A percentile compares a stretch with the other conserved stretches of the same genome.
These are phyloP conservation scores for Hemisphaericaspora xylanilytica DNA, from an alignment of 1,139 yeast genomes.

Conservation along the genomic window DNA sequence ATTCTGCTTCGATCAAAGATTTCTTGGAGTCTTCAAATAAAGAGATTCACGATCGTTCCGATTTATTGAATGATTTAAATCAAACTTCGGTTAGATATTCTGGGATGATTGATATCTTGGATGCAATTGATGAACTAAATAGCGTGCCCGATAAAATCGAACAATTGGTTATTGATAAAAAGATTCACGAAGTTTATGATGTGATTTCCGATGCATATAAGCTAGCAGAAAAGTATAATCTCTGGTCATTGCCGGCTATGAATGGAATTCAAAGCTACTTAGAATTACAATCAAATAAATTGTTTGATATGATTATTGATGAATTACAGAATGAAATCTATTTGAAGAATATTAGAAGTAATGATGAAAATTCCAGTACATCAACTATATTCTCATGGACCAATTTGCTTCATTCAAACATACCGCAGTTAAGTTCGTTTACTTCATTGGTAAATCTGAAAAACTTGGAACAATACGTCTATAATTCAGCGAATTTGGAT, in stretches of 20 bases:
- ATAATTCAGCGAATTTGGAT: constrained; percentile 58
- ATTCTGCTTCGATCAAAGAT: constrained; percentile 48
- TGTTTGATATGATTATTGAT: constrained; percentile 73
- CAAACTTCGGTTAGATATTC: constrained; percentile 60
- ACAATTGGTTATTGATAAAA: constrained; percentile 60
- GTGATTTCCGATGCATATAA: constrained; percentile 56
- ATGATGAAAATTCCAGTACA: constrained; percentile 1
- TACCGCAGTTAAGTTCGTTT: constrained; percentile 37
- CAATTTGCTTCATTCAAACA: constrained; percentile 24
- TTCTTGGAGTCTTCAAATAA: constrained; percentile 51
- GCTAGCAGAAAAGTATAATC: constrained; percentile 54
- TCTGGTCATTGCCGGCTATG: constrained; percentile 66
- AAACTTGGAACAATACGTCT: constrained; percentile 54
- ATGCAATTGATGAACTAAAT: constrained; percentile 63
- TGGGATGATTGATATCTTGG: constrained; percentile 69
- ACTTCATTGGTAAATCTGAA: constrained; percentile 39
- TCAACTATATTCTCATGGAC: constrained; percentile 26
- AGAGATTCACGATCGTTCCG: constrained; percentile 55
- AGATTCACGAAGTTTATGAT: constrained; percentile 67
- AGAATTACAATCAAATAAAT: constrained; percentile 58
- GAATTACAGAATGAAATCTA: constrained; percentile 75
- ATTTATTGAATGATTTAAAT: constrained; percentile 61
- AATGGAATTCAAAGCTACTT: constrained; percentile 56
- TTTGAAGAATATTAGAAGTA: constrained; percentile 37
- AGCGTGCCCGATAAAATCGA: constrained; percentile 65